Conservation (phyloP, 495 filamentous ascomycete species). For the Tuber melanosporum region DNA sequence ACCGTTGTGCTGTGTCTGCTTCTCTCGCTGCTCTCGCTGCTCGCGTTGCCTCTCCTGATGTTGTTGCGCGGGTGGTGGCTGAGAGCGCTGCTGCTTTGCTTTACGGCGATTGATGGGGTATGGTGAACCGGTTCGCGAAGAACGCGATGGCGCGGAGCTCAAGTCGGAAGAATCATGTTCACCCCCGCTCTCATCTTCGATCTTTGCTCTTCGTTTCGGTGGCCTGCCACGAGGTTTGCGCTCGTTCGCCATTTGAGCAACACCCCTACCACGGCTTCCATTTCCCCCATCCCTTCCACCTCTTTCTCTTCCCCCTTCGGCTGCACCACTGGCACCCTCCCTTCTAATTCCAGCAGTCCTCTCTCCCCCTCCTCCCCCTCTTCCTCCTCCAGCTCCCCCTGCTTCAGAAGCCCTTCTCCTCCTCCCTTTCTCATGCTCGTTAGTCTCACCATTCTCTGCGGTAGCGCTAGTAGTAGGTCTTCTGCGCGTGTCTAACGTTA, state of each 20-base stretch:
- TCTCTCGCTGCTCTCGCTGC: background rate
- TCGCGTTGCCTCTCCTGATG: background rate
- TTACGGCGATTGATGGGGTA: constrained; percentile 24
- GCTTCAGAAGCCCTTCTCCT: constrained; percentile 30
- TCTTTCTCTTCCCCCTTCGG: constrained; percentile 2
- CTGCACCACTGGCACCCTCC: background rate
- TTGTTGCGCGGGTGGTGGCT: background rate
- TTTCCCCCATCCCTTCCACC: constrained; percentile 4
- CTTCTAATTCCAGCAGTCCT: constrained; percentile 2
- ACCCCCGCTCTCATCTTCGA: constrained; percentile 21
- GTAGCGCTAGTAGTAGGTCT: background rate
- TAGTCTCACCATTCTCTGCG: constrained; percentile 17
- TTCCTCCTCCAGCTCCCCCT: constrained; percentile 4
- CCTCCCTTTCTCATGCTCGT: constrained; percentile 27
- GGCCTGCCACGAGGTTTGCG: constrained; percentile 16
- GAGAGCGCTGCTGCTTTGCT: background rate
- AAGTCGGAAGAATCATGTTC: constrained; percentile 40
- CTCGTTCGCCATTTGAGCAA: constrained; percentile 25
- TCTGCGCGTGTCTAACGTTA: constrained; percentile 4
- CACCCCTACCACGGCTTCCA: constrained; percentile 5
- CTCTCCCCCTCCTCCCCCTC: background rate
- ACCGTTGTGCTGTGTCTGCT: constrained; percentile 20
- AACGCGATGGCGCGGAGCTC: constrained; percentile 35
- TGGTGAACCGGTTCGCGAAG: constrained; percentile 34
- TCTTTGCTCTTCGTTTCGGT: constrained; percentile 22